Evolutionary conservation across 345 rosid species (phyloP).

Genomic region (Corchorus capsularis): DNA sequence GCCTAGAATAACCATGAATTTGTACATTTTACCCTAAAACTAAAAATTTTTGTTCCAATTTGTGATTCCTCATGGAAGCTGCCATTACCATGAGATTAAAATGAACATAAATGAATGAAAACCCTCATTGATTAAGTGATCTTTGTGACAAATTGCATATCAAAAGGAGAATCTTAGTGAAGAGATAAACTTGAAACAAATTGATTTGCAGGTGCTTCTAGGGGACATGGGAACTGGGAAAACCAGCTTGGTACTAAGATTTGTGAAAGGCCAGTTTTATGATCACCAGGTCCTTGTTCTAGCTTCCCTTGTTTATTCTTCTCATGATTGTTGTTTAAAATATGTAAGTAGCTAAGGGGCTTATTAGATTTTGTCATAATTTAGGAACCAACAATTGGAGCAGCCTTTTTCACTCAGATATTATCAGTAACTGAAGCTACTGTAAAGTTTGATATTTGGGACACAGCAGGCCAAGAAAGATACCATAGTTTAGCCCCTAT

Average conservation of each 20-base stretch:
- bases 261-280: conserved; percentile 64
- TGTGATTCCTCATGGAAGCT: neutral
- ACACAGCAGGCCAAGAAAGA: conserved; percentile 78
- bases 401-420: conserved; percentile 79
- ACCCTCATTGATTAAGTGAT: neutral
- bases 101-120: neutral
- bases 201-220: conserved; percentile 50
- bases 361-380: neutral
- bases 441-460: conserved; percentile 78
- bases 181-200: neutral
- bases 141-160: neutral
- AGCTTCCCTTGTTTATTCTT: neutral
- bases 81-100: neutral
- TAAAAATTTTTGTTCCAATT: neutral
- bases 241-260: conserved; percentile 64
- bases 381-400: conserved; percentile 74
- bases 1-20: neutral
- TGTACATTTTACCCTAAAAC: neutral
- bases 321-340: neutral
- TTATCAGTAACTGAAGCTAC: conserved; percentile 62
- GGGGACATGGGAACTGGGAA: conserved; percentile 79
- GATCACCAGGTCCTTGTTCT: conserved; percentile 52
- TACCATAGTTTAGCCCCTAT: conserved; percentile 78
- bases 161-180: neutral
- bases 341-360: neutral